Conservation (phyloP, 306 rosid genomes). For the Acmispon strigosus region DNA sequence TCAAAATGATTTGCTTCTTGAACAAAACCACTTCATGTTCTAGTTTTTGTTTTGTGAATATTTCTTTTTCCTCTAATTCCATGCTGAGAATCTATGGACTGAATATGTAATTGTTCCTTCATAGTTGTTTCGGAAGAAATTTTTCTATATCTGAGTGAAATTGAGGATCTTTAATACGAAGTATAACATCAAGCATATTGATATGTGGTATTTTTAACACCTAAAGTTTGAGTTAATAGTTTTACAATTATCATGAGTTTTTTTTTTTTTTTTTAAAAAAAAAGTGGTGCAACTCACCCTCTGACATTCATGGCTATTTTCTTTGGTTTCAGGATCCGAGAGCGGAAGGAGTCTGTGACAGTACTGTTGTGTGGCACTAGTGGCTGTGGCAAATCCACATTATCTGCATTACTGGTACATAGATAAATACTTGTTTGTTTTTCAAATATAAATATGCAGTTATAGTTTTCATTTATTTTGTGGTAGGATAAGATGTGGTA, state of each 20-base stretch:
- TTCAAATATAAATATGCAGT: conserved; percentile 14
- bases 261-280: neutral
- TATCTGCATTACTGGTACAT: conserved; percentile 78
- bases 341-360: conserved; percentile 76
- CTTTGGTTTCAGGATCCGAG: conserved; percentile 55
- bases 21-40: neutral
- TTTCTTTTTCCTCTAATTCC: conserved; percentile 4
- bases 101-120: neutral
- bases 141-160: neutral
- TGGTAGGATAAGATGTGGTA: conserved; percentile 1
- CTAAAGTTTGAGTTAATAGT: neutral
- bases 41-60: neutral
- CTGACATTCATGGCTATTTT: neutral
- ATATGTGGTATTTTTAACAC: neutral
- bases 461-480: conserved; percentile 20
- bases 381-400: conserved; percentile 92
- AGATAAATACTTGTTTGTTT: conserved; percentile 14
- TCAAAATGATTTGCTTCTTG: neutral
- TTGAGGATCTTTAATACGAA: neutral
- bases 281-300: neutral
- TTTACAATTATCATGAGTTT: neutral
- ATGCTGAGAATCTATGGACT: neutral
- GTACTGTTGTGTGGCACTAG: conserved; percentile 88
- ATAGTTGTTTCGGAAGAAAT: neutral
- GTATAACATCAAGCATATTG: neutral